Base-by-base conservation (phyloP, 495 filamentous ascomycete species). In the Aspergillus leporis region DNA sequence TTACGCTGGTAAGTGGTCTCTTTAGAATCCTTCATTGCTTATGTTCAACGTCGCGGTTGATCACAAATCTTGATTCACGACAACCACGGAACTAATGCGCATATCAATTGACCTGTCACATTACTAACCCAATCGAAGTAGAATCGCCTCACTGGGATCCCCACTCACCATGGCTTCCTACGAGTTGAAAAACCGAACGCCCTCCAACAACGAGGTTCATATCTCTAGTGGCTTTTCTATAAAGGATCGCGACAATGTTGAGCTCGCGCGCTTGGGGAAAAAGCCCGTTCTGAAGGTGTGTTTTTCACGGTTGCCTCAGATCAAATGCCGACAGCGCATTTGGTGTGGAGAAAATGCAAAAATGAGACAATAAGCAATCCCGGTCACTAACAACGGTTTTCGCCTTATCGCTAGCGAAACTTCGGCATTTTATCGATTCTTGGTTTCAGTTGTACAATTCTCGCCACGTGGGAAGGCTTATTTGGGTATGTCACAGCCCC, bases 391-490 rank as follows among this genome's bases (percentile, higher is more conserved):
- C 21, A 21, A 40, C 21, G 25, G 6, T 28, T 28, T 28, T n/a
- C n/a, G n/a, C 25, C 10, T 4, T 23, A 8, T 13, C 18, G 4
- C 7, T 8, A 75, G 77, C 76, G 80, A 38, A 79, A 74, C 53
- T 83, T 82, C 51, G 72, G 72, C 0, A 72, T 81, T 54, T 59
- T 81, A 57, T 74, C 78, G 1, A 80, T 81, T 51, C 59, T 83
- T 25, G 79, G 77, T 1, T 82, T 83, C 52, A 74, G 70, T 46
- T 78, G 74, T 50, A 81, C 78, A 0, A 72, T 82, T 46, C 66
- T 82, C 51, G 68, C 74, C 18, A 81, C 78, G 16, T 83, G 80
- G 80, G 79, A 83, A 52, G 72, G 70, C 21, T 61, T 77, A 41
- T 57, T 81, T 1, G 58, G 65, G 75, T 77, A 34, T 60, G 68